These are phyloP conservation scores for Calonectria ilicicola DNA, from an alignment of 2,329 filamentous ascomycete genomes.

Conservation along the genomic window DNA sequence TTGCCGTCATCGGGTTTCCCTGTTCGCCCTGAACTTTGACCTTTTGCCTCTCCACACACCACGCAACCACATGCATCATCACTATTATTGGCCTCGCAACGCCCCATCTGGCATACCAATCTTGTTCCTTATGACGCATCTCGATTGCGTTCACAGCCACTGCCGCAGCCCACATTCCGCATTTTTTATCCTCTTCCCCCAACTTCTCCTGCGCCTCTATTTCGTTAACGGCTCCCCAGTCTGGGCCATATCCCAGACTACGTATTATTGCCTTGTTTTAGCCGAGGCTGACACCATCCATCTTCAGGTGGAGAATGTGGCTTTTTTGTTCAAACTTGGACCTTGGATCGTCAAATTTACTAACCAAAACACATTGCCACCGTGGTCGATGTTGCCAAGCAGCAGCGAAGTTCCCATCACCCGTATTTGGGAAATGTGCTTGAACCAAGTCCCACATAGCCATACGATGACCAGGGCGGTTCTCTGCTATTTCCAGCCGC, in stretches of 20 bases:
- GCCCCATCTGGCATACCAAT: conserved; percentile 12
- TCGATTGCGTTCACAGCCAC: conserved; percentile 5
- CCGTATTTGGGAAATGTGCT: conserved; percentile 18
- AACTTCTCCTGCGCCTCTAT: background rate
- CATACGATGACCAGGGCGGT: background rate
- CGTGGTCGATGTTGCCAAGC: background rate
- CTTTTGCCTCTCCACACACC: conserved; percentile 1
- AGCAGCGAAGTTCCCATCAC: background rate
- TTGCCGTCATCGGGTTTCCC: background rate
- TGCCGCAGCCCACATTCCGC: background rate
- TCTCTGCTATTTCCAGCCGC: conserved; percentile 4
- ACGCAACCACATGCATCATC: background rate
- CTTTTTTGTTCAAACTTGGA: background rate
- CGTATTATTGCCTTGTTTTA: background rate
- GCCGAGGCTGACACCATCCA: background rate
- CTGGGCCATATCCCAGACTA: background rate
- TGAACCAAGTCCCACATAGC: background rate
- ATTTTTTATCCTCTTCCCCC: background rate
- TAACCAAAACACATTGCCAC: background rate
- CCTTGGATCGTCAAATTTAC: background rate
- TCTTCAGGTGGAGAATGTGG: background rate
- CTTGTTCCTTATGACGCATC: background rate
- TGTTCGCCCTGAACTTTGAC: background rate
- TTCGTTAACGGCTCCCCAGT: background rate
- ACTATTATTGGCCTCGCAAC: background rate